Conservation (phyloP, 805 yeast species). For the Metschnikowia peoriensis region DNA sequence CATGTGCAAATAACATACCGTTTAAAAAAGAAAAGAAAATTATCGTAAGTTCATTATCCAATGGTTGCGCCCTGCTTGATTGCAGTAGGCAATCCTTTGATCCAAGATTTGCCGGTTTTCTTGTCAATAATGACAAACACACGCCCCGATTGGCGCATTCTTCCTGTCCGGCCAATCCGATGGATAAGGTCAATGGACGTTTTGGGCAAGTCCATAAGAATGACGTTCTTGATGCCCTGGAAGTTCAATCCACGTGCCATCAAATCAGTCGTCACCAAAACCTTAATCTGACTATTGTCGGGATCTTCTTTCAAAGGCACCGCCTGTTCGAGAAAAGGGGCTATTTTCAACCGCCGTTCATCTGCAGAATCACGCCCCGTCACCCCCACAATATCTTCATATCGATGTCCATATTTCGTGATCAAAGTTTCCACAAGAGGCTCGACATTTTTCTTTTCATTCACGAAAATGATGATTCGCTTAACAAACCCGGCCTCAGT, state of each 20-base stretch:
- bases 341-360: constrained; percentile 56
- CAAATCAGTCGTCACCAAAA: constrained; percentile 84
- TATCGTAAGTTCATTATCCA: constrained; percentile 22
- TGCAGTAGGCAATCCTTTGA: constrained; percentile 73
- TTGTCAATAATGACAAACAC: constrained; percentile 77
- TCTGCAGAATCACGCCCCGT: constrained; percentile 63
- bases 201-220: constrained; percentile 82
- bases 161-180: constrained; percentile 90
- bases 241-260: constrained; percentile 90
- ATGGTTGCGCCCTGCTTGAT: constrained; percentile 49
- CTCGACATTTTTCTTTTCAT: constrained; percentile 62
- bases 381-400: constrained; percentile 56
- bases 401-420: constrained; percentile 33
- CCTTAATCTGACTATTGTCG: constrained; percentile 46
- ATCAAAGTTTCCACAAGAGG: constrained; percentile 55
- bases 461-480: constrained; percentile 81
- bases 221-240: constrained; percentile 73
- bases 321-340: constrained; percentile 65
- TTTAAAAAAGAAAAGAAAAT: constrained; percentile 1
- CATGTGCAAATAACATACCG: background rate
- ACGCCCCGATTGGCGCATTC: constrained; percentile 87
- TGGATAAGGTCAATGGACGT: constrained; percentile 85
- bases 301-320: constrained; percentile 34
- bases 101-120: constrained; percentile 70
- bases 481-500: constrained; percentile 75